Conservation (phyloP, 371 early-diverging fungal species). For the Mucor circinelloides region DNA sequence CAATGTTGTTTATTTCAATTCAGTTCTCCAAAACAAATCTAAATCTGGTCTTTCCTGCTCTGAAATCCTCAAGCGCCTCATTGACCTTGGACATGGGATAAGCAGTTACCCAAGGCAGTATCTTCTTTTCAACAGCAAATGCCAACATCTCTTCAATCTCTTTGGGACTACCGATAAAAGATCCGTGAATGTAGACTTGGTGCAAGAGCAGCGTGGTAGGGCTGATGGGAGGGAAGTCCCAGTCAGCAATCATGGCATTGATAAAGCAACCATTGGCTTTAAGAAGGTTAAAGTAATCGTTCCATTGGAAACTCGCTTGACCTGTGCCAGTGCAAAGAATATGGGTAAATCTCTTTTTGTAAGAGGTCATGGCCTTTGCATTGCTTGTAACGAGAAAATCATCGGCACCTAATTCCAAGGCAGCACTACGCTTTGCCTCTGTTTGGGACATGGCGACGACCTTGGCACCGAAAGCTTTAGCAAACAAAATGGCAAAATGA, state of each 20-base stretch:
- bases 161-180: conserved; percentile 59
- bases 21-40: conserved; percentile 58
- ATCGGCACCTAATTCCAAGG: conserved; percentile 32
- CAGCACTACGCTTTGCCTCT: conserved; percentile 38
- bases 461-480: conserved; percentile 63
- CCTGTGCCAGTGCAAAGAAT: conserved; percentile 24
- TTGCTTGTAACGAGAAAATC: conserved; percentile 28
- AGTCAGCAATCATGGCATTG: conserved; percentile 62
- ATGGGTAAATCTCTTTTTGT: background rate
- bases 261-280: conserved; percentile 47
- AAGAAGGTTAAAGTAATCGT: conserved; percentile 41
- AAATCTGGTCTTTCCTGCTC: conserved; percentile 61
- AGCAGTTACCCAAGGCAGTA: conserved; percentile 61
- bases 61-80: conserved; percentile 55
- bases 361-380: background rate
- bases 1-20: background rate
- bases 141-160: conserved; percentile 61
- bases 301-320: background rate
- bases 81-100: conserved; percentile 62
- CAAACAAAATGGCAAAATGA: conserved; percentile 66
- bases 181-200: conserved; percentile 57
- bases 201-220: conserved; percentile 1
- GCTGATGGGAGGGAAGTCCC: conserved; percentile 8
- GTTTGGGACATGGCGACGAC: conserved; percentile 51
- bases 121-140: conserved; percentile 63